A percentile compares a stretch with the other conserved stretches of the same genome.
Conservation (phyloP, 257 asterid species). For the Rhazya stricta region DNA sequence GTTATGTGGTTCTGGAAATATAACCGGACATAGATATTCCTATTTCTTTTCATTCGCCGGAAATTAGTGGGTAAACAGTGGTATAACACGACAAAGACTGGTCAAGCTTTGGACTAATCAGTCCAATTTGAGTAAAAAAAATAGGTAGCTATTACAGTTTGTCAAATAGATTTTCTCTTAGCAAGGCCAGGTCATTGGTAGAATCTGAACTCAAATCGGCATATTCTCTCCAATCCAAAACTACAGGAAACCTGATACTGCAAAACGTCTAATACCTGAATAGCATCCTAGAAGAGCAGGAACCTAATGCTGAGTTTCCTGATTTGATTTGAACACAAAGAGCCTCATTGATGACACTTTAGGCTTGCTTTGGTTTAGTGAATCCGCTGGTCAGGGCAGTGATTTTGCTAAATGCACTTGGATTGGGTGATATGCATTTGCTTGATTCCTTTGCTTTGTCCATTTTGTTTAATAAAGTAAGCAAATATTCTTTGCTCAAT, state of each 20-base stretch:
- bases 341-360: not conserved
- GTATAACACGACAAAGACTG: conserved; percentile 19
- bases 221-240: not conserved
- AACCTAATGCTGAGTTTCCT: not conserved
- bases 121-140: conserved; percentile 3
- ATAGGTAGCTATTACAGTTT: not conserved
- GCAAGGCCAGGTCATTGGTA: not conserved
- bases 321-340: not conserved
- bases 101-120: conserved; percentile 32
- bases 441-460: not conserved
- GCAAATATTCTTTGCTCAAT: conserved; percentile 8
- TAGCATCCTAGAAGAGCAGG: not conserved
- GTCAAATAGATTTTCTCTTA: not conserved
- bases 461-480: not conserved
- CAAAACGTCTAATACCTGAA: not conserved
- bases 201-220: not conserved
- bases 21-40: conserved; percentile 25
- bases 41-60: conserved; percentile 23
- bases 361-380: not conserved
- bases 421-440: no score
- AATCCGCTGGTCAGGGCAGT: not conserved
- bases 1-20: conserved; percentile 14
- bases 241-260: not conserved
- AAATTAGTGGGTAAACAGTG: conserved; percentile 28
- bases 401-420: not conserved